These are phyloP conservation scores for Kokia cookei DNA, from an alignment of 441 rosid genomes.

Conservation along the genomic window DNA sequence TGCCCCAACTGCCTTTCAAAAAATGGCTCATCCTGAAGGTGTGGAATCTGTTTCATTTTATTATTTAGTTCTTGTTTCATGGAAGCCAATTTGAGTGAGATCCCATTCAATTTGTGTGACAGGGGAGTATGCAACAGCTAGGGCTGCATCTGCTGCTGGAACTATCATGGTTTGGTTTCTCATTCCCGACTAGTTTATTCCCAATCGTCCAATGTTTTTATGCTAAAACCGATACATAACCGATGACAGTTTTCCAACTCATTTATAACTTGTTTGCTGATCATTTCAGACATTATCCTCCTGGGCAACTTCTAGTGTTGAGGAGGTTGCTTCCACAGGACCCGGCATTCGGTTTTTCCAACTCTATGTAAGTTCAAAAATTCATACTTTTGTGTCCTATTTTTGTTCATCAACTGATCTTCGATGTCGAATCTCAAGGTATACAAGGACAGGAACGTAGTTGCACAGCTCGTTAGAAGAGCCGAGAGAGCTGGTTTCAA, in stretches of 20 bases:
- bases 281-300: constrained; percentile 73
- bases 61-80: neutral
- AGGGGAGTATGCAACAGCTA: constrained; percentile 93
- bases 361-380: constrained; percentile 63
- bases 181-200: neutral
- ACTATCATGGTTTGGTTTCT: constrained; percentile 66
- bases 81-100: neutral
- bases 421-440: constrained; percentile 37
- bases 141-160: constrained; percentile 84
- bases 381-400: neutral
- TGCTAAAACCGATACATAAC: no score
- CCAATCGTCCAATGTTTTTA: no score
- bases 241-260: no score
- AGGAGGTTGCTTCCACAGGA: constrained; percentile 96
- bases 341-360: constrained; percentile 94
- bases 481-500: constrained; percentile 97
- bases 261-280: neutral
- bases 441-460: constrained; percentile 73
- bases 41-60: neutral
- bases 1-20: constrained; percentile 97
- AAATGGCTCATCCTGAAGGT: constrained; percentile 99
- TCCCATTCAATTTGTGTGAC: constrained; percentile 10
- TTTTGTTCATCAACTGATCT: neutral
- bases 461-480: constrained; percentile 78
- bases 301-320: constrained; percentile 90